Evolutionary conservation across 169 alveolate species (phyloP).

Genomic region (Plasmodium yoelii): DNA sequence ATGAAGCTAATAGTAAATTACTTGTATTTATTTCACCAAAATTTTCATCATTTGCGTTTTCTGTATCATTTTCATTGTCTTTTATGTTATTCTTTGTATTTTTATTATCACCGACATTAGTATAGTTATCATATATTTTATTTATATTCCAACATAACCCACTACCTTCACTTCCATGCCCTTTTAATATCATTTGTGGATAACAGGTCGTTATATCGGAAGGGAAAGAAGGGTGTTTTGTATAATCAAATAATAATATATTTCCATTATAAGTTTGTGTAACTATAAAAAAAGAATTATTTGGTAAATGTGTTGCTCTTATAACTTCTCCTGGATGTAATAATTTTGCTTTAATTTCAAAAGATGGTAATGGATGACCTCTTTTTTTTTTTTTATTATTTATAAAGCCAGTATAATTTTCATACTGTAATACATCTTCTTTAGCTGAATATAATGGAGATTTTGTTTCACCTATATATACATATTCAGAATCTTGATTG

Average conservation of each 20-base stretch:
- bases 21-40: conserved; percentile 79
- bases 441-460: conserved; percentile 76
- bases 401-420: conserved; percentile 84
- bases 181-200: conserved; percentile 92
- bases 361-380: conserved; percentile 54
- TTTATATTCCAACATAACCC: conserved; percentile 92
- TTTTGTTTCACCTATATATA: conserved; percentile 90
- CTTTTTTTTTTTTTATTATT: conserved; percentile 66
- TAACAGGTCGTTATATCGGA: conserved; percentile 86
- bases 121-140: conserved; percentile 19
- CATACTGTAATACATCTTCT: conserved; percentile 83
- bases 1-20: conserved; percentile 86
- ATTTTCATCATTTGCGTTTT: not conserved
- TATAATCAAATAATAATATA: conserved; percentile 92
- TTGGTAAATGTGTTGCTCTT: conserved; percentile 94
- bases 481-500: conserved; percentile 91
- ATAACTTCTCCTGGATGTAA: conserved; percentile 89
- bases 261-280: conserved; percentile 93
- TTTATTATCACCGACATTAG: not conserved
- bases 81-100: not conserved
- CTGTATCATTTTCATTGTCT: not conserved
- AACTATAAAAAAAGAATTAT: conserved; percentile 91
- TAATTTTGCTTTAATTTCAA: conserved; percentile 89
- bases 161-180: conserved; percentile 94
- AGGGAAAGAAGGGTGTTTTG: conserved; percentile 94